Evolutionary conservation across 2,329 filamentous ascomycete genomes (phyloP).

Genomic region (Plectosphaerella sp.): DNA sequence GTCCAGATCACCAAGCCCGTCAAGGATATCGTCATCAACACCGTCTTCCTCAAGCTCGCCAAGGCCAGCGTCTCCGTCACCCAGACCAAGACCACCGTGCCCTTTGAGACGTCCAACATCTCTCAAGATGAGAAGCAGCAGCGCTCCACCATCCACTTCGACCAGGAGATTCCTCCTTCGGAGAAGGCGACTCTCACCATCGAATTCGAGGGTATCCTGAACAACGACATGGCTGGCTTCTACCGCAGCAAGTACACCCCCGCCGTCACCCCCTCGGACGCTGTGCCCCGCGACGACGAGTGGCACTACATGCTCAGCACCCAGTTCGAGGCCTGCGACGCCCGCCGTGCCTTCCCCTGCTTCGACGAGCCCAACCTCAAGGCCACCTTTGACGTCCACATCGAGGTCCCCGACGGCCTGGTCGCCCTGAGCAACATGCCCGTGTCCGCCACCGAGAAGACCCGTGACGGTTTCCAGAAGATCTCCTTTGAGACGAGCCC

Average conservation of each 20-base stretch:
- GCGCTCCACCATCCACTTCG: slow-evolving; percentile 74
- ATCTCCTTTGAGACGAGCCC: slow-evolving; percentile 82
- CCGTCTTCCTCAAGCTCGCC: slow-evolving; percentile 75
- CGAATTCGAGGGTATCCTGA: slow-evolving; percentile 76
- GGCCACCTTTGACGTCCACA: slow-evolving; percentile 88
- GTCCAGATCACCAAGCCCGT: slow-evolving; percentile 67
- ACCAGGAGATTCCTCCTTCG: slow-evolving; percentile 63
- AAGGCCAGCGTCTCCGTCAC: slow-evolving; percentile 56
- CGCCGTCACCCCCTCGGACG: slow-evolving; percentile 62
- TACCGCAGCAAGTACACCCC: slow-evolving; percentile 94
- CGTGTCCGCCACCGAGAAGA: slow-evolving; percentile 62
- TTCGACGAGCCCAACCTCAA: slow-evolving; percentile 98
- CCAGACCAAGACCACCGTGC: slow-evolving; percentile 51
- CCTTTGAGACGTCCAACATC: slow-evolving; percentile 61
- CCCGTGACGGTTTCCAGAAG: slow-evolving; percentile 60
- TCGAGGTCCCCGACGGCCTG: slow-evolving; percentile 86
- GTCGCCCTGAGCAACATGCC: slow-evolving; percentile 95
- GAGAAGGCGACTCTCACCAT: slow-evolving; percentile 64
- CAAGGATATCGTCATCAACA: slow-evolving; percentile 78
- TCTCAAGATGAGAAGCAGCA: slow-evolving; percentile 81
- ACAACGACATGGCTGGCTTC: slow-evolving; percentile 89
- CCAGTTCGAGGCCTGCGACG: slow-evolving; percentile 96
- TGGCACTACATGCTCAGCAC: slow-evolving; percentile 82
- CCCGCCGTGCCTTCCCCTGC: slow-evolving; percentile 90
- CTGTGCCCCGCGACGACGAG: slow-evolving; percentile 69